Percentiles rank a stretch among this genome's conserved stretches.
Conservation (phyloP, 768 basidiomycete species). For the Trametes coccinea region DNA sequence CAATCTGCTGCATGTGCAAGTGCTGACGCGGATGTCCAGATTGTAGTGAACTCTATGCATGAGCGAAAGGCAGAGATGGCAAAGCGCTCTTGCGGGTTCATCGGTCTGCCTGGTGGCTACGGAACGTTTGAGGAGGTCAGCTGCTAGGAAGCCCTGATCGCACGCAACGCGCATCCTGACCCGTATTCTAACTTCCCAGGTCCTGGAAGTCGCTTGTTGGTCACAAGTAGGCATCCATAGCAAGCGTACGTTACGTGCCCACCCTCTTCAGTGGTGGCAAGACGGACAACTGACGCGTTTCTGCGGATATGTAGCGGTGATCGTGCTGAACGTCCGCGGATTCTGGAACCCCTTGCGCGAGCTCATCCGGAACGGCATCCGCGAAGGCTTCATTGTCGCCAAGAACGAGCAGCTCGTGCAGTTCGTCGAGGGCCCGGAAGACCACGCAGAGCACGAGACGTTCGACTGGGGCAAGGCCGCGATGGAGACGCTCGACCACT, state of each 20-base stretch:
- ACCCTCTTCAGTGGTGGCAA: not conserved
- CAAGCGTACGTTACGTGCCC: conserved; percentile 57
- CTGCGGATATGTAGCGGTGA: conserved; percentile 54
- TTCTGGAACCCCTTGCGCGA: conserved; percentile 84
- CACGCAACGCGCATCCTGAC: not conserved
- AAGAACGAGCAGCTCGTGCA: conserved; percentile 60
- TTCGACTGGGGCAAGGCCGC: conserved; percentile 83
- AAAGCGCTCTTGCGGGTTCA: conserved; percentile 71
- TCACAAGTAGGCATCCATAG: conserved; percentile 86
- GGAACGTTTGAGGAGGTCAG: conserved; percentile 92
- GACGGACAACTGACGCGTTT: not conserved
- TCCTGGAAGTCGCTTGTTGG: conserved; percentile 95
- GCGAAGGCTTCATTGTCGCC: conserved; percentile 73
- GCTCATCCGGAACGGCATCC: conserved; percentile 66
- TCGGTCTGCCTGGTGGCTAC: conserved; percentile 90
- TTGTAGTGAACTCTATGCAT: conserved; percentile 82
- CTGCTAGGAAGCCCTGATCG: not conserved
- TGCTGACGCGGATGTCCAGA: conserved; percentile 34
- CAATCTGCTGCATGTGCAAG: not conserved
- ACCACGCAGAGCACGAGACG: conserved; percentile 48
- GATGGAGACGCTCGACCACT: conserved; percentile 60
- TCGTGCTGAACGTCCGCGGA: conserved; percentile 81
- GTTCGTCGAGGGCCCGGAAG: conserved; percentile 74
- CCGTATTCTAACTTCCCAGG: conserved; percentile 36
- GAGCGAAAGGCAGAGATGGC: conserved; percentile 94